Base-by-base conservation (phyloP, 495 filamentous ascomycete genomes). In the Penicillium cosmopolitanum region DNA sequence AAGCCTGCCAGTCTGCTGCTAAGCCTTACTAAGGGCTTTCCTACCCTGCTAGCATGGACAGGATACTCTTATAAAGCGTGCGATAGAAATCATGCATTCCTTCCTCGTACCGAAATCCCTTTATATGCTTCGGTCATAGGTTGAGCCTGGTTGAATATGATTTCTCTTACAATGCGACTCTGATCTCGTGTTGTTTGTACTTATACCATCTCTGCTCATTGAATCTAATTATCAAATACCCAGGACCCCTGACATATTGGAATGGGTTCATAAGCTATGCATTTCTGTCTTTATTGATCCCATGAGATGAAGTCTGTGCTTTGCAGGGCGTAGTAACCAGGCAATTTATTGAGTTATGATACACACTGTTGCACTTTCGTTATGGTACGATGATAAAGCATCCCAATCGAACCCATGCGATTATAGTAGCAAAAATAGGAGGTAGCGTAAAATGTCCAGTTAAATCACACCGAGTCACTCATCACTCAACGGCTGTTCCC, bases 1-100 rank as follows among this genome's bases (percentile, higher is more conserved):
- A 97, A 84, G 91, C 94, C 52, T 98, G 94, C 84, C 94, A 98
- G 84, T 78, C 82, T 66, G 92, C 93, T 66, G 90, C 94, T 53
- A 89, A 82, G 76, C 89, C 87, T 72, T 96, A 96, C 80, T 97
- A 91, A 74, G 58, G 28, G 15, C 33, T 21, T 56, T 34, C 11
- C 36, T 18, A 19, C 13, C 13, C 42, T 18, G 23, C 23, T 23
- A 23, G 28, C 4, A 6, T 3, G 25, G 6, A 28, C 1, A 38
- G 50, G 21, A 53, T 15, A 34, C 33, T 42, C 8, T 54, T 46
- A 46, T 38, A 18, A 54, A 23, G 50, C 36, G 47, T 57, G 42
- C 21, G 46, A 48, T 48, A 48, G 46, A 48, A 28, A 35, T 60
- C 47, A 16, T 56, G 54, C 42, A 15, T 43, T 16, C n/a, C 54